phyloP scores from a whole-genome alignment of 176 grass and related monocot species.

The Carex kokanica region DNA sequence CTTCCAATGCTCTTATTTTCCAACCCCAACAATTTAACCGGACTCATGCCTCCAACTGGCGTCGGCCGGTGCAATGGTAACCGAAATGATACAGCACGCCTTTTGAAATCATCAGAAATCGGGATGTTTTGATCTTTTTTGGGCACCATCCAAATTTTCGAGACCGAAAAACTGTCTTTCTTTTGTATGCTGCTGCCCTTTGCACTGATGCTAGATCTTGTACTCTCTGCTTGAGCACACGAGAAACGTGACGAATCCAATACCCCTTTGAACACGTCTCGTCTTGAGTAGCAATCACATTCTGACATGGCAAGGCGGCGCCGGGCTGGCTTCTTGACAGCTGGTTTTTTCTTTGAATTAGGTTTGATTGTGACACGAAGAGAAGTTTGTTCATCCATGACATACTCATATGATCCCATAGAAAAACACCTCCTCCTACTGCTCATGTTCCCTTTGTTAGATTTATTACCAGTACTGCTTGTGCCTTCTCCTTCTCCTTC shows the following conservation, averaged over 20 bases:
- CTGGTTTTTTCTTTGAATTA: conserved; percentile 53
- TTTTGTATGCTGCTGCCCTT: conserved; percentile 19
- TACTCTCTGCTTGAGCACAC: not conserved
- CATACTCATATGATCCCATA: conserved; percentile 94
- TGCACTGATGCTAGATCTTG: conserved; percentile 1
- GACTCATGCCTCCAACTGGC: conserved; percentile 19
- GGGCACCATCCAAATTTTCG: conserved; percentile 77
- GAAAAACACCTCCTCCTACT: conserved; percentile 79
- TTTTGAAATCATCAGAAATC: conserved; percentile 20
- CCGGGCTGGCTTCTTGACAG: conserved; percentile 25
- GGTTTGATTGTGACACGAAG: conserved; percentile 73
- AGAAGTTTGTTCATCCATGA: conserved; percentile 60
- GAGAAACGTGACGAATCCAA: conserved; percentile 36
- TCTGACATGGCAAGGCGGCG: conserved; percentile 71
- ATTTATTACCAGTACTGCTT: conserved; percentile 15
- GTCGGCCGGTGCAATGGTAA: conserved; percentile 34
- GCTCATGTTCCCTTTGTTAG: conserved; percentile 12
- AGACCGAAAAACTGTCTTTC: conserved; percentile 86
- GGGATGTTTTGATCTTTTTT: conserved; percentile 29
- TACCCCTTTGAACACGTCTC: conserved; percentile 43
- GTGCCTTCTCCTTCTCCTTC: conserved; percentile 50
- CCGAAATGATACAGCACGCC: conserved; percentile 76
- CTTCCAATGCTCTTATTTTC: conserved; percentile 41
- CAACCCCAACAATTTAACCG: conserved; percentile 7
- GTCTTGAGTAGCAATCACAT: conserved; percentile 55